Percentiles rank a stretch among this genome's conserved stretches.
Conservation (phyloP, 345 rosid genomes). For the Pistacia integerrima region DNA sequence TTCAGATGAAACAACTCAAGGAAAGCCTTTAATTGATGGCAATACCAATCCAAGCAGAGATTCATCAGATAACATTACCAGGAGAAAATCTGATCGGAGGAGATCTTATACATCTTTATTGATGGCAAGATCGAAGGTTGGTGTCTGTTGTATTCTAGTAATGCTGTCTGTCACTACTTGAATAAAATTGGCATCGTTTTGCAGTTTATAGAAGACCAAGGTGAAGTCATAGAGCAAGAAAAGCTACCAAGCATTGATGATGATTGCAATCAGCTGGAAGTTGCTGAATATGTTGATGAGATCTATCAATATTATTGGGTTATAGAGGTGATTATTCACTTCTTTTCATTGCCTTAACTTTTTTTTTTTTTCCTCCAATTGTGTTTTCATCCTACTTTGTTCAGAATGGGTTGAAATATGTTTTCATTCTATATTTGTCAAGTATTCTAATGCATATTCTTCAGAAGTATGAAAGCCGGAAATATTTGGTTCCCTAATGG, state of each 20-base stretch:
- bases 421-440: not conserved
- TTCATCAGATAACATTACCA: conserved; percentile 33
- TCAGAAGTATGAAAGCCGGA: too few species aligned
- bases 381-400: conserved; percentile 1
- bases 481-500: too few species aligned
- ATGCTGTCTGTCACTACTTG: conserved; percentile 12
- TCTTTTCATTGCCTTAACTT: not conserved
- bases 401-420: not conserved
- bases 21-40: conserved; percentile 34
- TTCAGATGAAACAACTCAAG: conserved; percentile 39
- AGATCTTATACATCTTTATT: conserved; percentile 83
- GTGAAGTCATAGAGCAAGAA: conserved; percentile 43
- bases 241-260: conserved; percentile 75
- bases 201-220: conserved; percentile 56
- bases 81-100: conserved; percentile 70
- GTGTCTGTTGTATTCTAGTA: conserved; percentile 8
- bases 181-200: conserved; percentile 26
- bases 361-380: not conserved
- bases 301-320: conserved; percentile 91
- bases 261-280: conserved; percentile 79
- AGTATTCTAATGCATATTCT: too few species aligned
- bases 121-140: conserved; percentile 79
- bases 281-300: conserved; percentile 93
- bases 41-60: conserved; percentile 26
- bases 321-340: conserved; percentile 60